Base-by-base conservation (phyloP, 345 rosid genomes). In the Erucastrum elatum region DNA sequence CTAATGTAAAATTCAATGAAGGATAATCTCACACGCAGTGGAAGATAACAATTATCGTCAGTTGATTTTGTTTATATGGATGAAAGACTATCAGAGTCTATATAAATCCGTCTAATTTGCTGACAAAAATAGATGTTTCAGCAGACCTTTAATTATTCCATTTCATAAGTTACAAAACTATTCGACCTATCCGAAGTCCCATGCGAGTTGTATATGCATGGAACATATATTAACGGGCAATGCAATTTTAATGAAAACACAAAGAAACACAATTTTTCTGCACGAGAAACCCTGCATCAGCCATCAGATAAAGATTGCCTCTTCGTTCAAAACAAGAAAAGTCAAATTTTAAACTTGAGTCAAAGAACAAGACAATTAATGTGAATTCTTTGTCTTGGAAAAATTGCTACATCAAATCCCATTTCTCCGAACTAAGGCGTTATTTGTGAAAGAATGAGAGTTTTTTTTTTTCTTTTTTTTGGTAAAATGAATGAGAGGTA, bases 251-350 rank as follows among this genome's bases (percentile, higher is more conserved):
- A 66, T 21, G 68, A 37, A 66, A 3, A 79, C 74, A 29, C 58
- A 79, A 79, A 79, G 82, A 73, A 66, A 72, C 55, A 35, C 77
- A 13, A 46, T 6, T 65, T 72, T 60, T 6, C 11, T 10, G 12
- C 3, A 31, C 33, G 56, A 78, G 8, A 67, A 15, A 66, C 25
- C 64, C 29, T 25, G 77, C 29, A 65, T 58, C 72, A 79, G 30
- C 53, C 53, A 44, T 41, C 12, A 44, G 17, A 58, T n/a, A 78
- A 78, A 78, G 77, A 72, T 72, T 78, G 66, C 27, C 55, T 53
- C 58, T 4, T 56, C 62, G 12, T 65, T 71, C 51, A 6, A 29
- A 58, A 78, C 15, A 16, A 33, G 0, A 11, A n/a, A 49, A 13
- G 56, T 49, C 56, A n/a, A n/a, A 49, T n/a, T 35, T 29, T 2